phyloP scores from a whole-genome alignment of 2,329 filamentous ascomycete genomes.

The Podosphaera fusca region DNA sequence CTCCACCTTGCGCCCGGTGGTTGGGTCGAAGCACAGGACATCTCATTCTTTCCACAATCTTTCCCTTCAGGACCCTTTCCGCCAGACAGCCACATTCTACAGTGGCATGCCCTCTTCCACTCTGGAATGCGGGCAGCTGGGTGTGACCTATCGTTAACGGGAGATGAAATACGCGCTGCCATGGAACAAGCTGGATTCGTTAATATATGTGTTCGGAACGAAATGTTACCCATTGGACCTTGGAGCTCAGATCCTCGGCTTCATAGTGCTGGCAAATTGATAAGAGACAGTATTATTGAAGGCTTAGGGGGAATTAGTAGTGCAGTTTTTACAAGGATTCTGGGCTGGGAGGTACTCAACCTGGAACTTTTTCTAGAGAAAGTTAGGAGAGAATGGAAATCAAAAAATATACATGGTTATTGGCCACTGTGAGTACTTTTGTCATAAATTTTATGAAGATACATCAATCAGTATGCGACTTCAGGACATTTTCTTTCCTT shows the following conservation, averaged over 20 bases:
- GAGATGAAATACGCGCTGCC: slow-evolving; percentile 8
- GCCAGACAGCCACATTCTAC: slow-evolving; percentile 3
- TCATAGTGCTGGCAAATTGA: slow-evolving; percentile 19
- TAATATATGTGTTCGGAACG: slow-evolving; percentile 18
- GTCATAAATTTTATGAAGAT: too few relatives aligned
- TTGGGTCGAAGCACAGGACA: slow-evolving; percentile 9
- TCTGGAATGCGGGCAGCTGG: slow-evolving; percentile 3
- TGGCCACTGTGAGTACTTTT: slow-evolving; percentile 6
- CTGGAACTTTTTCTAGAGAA: slow-evolving; percentile 5
- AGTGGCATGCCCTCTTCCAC: slow-evolving; percentile 5
- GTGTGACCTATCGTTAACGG: slow-evolving; percentile 7
- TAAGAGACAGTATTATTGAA: slow-evolving; percentile 4
- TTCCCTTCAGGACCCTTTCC: slow-evolving; percentile 6
- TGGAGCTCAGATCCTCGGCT: slow-evolving; percentile 25
- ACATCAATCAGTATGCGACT: neutral
- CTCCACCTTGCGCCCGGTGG: slow-evolving; percentile 5
- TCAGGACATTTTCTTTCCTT: neutral
- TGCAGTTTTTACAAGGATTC: slow-evolving; percentile 5
- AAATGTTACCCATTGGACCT: slow-evolving; percentile 24
- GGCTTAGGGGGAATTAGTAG: slow-evolving; percentile 5
- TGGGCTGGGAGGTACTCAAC: slow-evolving; percentile 5
- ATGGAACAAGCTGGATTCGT: slow-evolving; percentile 19
- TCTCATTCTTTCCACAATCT: slow-evolving; percentile 2
- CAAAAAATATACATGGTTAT: slow-evolving; percentile 5
- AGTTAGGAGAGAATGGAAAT: slow-evolving; percentile 5